A percentile compares a stretch with the other conserved stretches of the same genome.
These are phyloP conservation scores for Trichosporon asahii DNA, from an alignment of 1,284 basidiomycete genomes.

Conservation along the genomic window DNA sequence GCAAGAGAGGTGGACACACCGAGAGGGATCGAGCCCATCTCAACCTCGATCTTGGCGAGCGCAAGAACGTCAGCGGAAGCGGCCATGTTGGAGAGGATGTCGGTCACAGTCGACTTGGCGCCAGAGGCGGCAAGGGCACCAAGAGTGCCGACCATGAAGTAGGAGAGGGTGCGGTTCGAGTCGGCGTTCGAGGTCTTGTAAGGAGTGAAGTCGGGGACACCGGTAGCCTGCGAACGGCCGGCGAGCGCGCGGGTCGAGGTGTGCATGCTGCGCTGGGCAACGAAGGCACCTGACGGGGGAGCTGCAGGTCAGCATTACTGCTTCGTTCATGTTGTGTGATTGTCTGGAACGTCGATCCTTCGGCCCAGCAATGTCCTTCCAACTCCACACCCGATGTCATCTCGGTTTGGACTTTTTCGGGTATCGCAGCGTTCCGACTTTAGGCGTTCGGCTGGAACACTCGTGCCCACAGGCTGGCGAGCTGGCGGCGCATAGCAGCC, in stretches of 20 bases:
- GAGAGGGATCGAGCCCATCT: conserved; percentile 85
- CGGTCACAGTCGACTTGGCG: conserved; percentile 89
- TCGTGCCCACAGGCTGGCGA: not conserved
- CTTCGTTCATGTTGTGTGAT: not conserved
- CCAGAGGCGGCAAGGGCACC: conserved; percentile 90
- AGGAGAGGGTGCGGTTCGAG: conserved; percentile 80
- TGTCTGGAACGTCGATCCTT: not conserved
- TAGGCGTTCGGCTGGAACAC: not conserved
- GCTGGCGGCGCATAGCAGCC: not conserved
- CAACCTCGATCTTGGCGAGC: conserved; percentile 96
- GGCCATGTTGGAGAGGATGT: conserved; percentile 93
- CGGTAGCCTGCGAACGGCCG: conserved; percentile 53
- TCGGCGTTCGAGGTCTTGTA: conserved; percentile 71
- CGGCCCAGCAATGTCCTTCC: not conserved
- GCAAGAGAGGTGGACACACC: conserved; percentile 73
- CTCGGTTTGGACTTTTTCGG: conserved; percentile 4
- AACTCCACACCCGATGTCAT: conserved; percentile 1
- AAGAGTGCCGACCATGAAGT: conserved; percentile 96
- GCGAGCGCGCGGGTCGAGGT: conserved; percentile 58
- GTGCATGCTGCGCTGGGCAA: conserved; percentile 57
- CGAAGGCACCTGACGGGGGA: conserved; percentile 56
- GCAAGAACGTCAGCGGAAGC: conserved; percentile 98
- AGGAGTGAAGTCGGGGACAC: conserved; percentile 82
- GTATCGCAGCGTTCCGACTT: conserved; percentile 1
- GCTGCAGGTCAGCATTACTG: conserved; percentile 31